A percentile compares a stretch with the other conserved stretches of the same genome.
These are phyloP conservation scores for Nidularia sp. DNA, from an alignment of 768 basidiomycete species.

Conservation along the genomic window DNA sequence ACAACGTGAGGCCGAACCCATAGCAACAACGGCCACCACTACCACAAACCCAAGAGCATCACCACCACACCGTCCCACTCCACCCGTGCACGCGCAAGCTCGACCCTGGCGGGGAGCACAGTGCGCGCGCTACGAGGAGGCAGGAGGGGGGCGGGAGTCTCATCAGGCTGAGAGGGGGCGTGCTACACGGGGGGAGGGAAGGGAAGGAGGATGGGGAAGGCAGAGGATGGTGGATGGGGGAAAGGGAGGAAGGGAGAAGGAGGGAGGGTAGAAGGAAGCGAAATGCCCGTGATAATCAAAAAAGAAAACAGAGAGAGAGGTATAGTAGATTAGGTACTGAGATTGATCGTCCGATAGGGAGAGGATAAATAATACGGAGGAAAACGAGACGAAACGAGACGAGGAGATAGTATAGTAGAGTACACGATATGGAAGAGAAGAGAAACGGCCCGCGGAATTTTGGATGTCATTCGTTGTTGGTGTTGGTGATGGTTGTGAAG, in stretches of 20 bases:
- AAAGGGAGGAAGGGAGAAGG: background rate
- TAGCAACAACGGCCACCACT: no score
- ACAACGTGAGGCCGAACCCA: no score
- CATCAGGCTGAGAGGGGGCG: background rate
- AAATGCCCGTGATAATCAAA: background rate
- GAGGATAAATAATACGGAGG: conserved; percentile 16
- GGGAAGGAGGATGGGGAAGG: background rate
- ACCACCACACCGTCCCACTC: no score
- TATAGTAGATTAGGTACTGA: background rate
- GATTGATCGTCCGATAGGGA: conserved; percentile 18
- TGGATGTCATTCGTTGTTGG: conserved; percentile 6
- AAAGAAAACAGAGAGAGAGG: conserved; percentile 1
- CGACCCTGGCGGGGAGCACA: no score
- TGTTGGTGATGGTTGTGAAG: background rate
- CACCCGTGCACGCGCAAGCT: no score
- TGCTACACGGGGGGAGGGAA: background rate
- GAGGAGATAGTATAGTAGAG: conserved; percentile 10
- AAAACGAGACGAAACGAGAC: conserved; percentile 11
- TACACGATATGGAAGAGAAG: conserved; percentile 10
- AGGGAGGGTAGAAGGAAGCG: background rate
- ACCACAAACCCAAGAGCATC: no score
- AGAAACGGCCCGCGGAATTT: conserved; percentile 2
- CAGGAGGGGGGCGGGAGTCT: background rate
- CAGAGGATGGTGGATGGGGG: background rate
- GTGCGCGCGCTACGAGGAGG: background rate